These are phyloP conservation scores for Chaetomiaceae sp. DNA, from an alignment of 2,329 filamentous ascomycete species.

Conservation along the genomic window DNA sequence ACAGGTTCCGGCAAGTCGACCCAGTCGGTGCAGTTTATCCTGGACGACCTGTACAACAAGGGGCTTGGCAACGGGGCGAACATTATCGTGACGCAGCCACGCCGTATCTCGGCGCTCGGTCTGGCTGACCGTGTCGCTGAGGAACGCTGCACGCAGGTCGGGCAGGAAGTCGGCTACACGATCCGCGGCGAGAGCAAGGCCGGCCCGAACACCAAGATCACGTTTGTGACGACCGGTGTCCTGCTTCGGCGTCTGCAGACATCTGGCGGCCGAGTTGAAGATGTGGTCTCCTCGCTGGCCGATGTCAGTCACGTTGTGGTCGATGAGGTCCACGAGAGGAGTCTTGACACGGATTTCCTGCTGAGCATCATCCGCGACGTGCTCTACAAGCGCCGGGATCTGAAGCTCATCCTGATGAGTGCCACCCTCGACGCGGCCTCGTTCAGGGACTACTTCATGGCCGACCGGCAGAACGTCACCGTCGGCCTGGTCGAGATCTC, in stretches of 20 bases:
- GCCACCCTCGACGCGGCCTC: conserved; percentile 86
- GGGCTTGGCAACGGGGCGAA: conserved; percentile 74
- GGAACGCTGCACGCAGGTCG: conserved; percentile 75
- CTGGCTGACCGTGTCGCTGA: conserved; percentile 92
- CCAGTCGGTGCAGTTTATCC: conserved; percentile 90
- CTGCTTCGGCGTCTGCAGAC: conserved; percentile 86
- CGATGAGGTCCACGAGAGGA: conserved; percentile 94
- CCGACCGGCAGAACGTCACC: conserved; percentile 47
- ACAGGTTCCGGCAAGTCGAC: conserved; percentile 97
- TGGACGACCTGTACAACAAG: conserved; percentile 80
- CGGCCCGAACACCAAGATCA: conserved; percentile 74
- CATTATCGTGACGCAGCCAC: conserved; percentile 92
- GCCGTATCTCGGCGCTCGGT: conserved; percentile 88
- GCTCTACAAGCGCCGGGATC: conserved; percentile 64
- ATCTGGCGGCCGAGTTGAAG: conserved; percentile 72
- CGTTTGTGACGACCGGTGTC: conserved; percentile 93
- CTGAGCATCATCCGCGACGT: conserved; percentile 84
- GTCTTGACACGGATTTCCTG: conserved; percentile 90
- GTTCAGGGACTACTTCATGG: conserved; percentile 79
- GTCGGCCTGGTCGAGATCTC: conserved; percentile 83
- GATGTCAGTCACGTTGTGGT: conserved; percentile 94
- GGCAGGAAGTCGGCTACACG: conserved; percentile 84
- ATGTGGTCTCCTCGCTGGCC: conserved; percentile 74
- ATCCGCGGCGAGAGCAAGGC: conserved; percentile 86
- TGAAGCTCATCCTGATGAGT: conserved; percentile 94